A percentile compares a stretch with the other conserved stretches of the same genome.
These are phyloP conservation scores for Peronospora destructor DNA, from an alignment of 352 stramenopile genomes.

Conservation along the genomic window DNA sequence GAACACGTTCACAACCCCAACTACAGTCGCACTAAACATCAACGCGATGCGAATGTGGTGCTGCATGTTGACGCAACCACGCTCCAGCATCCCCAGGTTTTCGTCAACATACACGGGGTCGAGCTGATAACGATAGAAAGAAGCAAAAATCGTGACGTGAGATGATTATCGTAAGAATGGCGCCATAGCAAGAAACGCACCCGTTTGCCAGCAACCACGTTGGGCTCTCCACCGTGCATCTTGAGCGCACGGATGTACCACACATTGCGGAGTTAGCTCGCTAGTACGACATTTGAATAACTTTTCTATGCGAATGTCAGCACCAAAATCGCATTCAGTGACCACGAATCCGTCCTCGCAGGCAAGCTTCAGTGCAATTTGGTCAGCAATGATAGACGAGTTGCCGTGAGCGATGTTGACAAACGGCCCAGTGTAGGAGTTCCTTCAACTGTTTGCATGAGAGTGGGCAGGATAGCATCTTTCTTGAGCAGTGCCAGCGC, in stretches of 20 bases:
- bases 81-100: conserved; percentile 91
- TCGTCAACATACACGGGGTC: conserved; percentile 91
- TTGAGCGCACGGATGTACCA: conserved; percentile 97
- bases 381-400: conserved; percentile 95
- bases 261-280: conserved; percentile 93
- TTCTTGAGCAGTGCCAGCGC: conserved; percentile 97
- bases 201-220: conserved; percentile 90
- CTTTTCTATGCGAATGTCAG: conserved; percentile 96
- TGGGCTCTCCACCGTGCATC: conserved; percentile 97
- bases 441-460: conserved; percentile 97
- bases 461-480: conserved; percentile 93
- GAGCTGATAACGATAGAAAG: conserved; percentile 28
- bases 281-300: conserved; percentile 98
- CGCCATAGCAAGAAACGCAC: conserved; percentile 33
- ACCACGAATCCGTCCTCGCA: conserved; percentile 95
- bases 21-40: conserved; percentile 92
- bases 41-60: conserved; percentile 95
- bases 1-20: conserved; percentile 92
- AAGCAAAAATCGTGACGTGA: conserved; percentile 2
- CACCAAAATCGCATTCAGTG: conserved; percentile 97
- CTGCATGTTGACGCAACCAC: conserved; percentile 90
- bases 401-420: conserved; percentile 98
- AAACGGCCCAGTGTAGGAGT: conserved; percentile 95
- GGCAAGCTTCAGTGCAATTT: conserved; percentile 90
- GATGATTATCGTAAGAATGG: conserved; percentile 2